Conservation (phyloP, 108 stramenopile species). For the Stephanodiscus triporus region DNA sequence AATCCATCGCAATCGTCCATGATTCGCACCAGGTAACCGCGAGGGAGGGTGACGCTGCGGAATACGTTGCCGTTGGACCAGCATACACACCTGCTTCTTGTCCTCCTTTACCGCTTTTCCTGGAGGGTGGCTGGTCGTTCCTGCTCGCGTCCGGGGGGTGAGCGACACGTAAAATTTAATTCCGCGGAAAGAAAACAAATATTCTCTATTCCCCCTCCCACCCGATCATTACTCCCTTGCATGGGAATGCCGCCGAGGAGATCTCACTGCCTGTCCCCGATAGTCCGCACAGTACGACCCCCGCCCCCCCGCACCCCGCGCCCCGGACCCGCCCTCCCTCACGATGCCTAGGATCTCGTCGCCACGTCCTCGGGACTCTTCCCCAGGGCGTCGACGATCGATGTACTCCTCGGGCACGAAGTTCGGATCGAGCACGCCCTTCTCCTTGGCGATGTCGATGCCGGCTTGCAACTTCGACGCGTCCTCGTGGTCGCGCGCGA, state of each 20-base stretch:
- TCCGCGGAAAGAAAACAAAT: not conserved
- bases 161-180: too few species aligned
- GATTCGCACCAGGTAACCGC: slow-evolving; percentile 89
- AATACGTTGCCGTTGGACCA: slow-evolving; percentile 93
- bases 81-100: slow-evolving; percentile 66
- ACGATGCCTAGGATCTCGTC: slow-evolving; percentile 64
- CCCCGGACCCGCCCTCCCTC: slow-evolving; percentile 6
- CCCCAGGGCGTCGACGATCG: slow-evolving; percentile 80
- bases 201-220: too few species aligned
- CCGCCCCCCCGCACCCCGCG: slow-evolving; percentile 48
- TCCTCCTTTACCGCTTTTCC: slow-evolving; percentile 60
- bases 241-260: not conserved
- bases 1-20: slow-evolving; percentile 49
- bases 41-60: slow-evolving; percentile 79
- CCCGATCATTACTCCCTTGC: too few species aligned
- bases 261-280: slow-evolving; percentile 83
- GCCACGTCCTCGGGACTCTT: slow-evolving; percentile 80
- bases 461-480: slow-evolving; percentile 71
- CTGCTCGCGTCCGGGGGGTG: slow-evolving; percentile 9
- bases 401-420: slow-evolving; percentile 80
- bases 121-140: slow-evolving; percentile 74
- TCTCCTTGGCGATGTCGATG: slow-evolving; percentile 80
- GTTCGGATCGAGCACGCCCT: slow-evolving; percentile 82
- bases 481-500: slow-evolving; percentile 80
- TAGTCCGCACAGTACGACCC: slow-evolving; percentile 83